These are phyloP conservation scores for Aspergillus sp. DNA, from an alignment of 2,329 filamentous ascomycete species.

Conservation along the genomic window DNA sequence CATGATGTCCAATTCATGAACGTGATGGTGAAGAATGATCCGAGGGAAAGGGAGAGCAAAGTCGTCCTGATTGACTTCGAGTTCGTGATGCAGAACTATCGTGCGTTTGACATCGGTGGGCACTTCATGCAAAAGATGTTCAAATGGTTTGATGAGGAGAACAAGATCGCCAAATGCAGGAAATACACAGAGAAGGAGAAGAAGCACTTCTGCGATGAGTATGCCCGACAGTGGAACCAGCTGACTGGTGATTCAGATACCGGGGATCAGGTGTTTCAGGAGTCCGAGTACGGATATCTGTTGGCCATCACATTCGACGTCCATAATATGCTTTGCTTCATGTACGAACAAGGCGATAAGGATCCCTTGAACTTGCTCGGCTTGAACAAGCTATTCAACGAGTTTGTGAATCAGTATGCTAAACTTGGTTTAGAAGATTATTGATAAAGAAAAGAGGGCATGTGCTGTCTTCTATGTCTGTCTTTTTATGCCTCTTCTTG, in stretches of 20 bases:
- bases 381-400: constrained; percentile 1
- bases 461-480: too few species aligned
- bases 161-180: neutral
- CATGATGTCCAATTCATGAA: constrained; percentile 2
- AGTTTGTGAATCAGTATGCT: constrained; percentile 2
- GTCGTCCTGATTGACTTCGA: constrained; percentile 1
- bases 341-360: neutral
- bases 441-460: neutral
- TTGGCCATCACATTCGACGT: constrained; percentile 1
- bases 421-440: neutral
- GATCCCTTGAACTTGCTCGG: constrained; percentile 1
- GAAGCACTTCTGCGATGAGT: constrained; percentile 1
- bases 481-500: too few species aligned
- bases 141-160: constrained; percentile 1
- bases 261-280: neutral
- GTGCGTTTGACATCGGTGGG: constrained; percentile 2
- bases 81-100: constrained; percentile 1
- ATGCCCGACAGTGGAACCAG: constrained; percentile 1
- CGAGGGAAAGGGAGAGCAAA: neutral
- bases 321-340: constrained; percentile 5
- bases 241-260: constrained; percentile 2
- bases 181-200: constrained; percentile 1
- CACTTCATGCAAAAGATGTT: constrained; percentile 4
- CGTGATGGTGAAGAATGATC: neutral
- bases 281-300: constrained; percentile 2